Percentiles rank a stretch among this genome's conserved stretches.
Evolutionary conservation across 148 eudicot species (phyloP).

Genomic region (Dysphania ambrosioides): DNA sequence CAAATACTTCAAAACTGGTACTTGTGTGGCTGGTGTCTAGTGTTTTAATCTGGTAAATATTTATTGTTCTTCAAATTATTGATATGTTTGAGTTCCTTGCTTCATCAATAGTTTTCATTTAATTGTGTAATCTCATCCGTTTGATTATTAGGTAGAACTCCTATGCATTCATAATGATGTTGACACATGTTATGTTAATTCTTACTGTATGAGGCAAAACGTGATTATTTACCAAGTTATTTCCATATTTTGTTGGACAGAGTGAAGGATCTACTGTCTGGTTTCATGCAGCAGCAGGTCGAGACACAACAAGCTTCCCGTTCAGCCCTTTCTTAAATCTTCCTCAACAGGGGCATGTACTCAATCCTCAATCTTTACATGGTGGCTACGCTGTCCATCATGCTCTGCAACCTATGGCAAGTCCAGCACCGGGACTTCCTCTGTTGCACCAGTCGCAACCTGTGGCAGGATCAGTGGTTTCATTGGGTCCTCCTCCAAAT

Average conservation of each 20-base stretch:
- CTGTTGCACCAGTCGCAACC: constrained; percentile 46
- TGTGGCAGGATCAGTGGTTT: constrained; percentile 31
- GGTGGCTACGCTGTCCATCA: constrained; percentile 44
- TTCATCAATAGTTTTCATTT: too few relatives aligned
- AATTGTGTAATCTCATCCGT: too few relatives aligned
- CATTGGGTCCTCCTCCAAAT: constrained; percentile 40
- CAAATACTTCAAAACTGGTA: not conserved
- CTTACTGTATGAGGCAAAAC: not conserved
- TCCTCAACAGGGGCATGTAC: constrained; percentile 40
- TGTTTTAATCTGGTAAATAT: not conserved
- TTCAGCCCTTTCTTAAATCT: constrained; percentile 44
- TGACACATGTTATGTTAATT: not conserved
- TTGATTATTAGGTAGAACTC: too few relatives aligned
- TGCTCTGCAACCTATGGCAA: constrained; percentile 39
- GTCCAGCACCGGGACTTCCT: constrained; percentile 38
- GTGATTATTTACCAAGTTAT: not conserved
- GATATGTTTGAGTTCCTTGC: too few relatives aligned
- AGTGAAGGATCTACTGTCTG: constrained; percentile 46
- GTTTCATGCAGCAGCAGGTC: constrained; percentile 38
- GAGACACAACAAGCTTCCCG: constrained; percentile 41
- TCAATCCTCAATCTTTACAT: constrained; percentile 41
- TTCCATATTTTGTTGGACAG: constrained; percentile 28
- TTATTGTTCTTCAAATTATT: not conserved
- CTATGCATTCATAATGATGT: too few relatives aligned
- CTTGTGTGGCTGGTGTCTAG: not conserved